Percentiles rank a stretch among this genome's conserved stretches.
phyloP scores from a whole-genome alignment of 1,139 yeast species.

The Yamadazyma mexicana region DNA sequence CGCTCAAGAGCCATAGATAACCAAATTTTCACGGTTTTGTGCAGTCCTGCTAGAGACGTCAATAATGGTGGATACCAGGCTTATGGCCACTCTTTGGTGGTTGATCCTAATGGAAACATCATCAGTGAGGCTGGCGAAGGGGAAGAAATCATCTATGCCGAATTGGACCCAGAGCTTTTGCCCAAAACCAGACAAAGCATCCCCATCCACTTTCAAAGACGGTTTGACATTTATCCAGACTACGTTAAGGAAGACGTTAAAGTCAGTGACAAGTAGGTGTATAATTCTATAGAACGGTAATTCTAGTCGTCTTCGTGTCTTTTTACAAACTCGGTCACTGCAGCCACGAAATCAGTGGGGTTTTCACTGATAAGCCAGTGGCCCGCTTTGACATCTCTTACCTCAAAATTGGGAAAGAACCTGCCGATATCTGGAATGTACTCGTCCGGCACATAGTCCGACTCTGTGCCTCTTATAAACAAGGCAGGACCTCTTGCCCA shows the following conservation, averaged over 20 bases:
- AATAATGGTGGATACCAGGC: constrained; percentile 75
- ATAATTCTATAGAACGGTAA: not conserved
- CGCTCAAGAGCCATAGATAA: constrained; percentile 88
- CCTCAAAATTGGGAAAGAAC: constrained; percentile 76
- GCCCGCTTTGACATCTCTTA: constrained; percentile 77
- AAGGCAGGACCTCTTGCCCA: constrained; percentile 69
- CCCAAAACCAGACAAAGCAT: constrained; percentile 66
- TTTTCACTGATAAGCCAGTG: constrained; percentile 90
- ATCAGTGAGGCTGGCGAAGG: constrained; percentile 83
- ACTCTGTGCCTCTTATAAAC: constrained; percentile 76
- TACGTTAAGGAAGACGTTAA: constrained; percentile 49
- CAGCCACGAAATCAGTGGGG: constrained; percentile 65
- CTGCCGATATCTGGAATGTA: constrained; percentile 70
- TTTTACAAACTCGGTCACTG: constrained; percentile 58
- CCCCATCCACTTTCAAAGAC: constrained; percentile 72
- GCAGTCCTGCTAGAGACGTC: constrained; percentile 87
- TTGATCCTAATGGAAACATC: constrained; percentile 81
- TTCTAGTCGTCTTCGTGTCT: constrained; percentile 50
- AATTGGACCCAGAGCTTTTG: constrained; percentile 64
- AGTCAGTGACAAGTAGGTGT: constrained; percentile 32
- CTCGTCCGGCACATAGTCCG: constrained; percentile 85
- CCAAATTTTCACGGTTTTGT: constrained; percentile 73
- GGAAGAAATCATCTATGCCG: constrained; percentile 80
- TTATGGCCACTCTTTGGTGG: constrained; percentile 87
- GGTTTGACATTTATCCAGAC: constrained; percentile 83